Base-by-base conservation (phyloP, 2,329 filamentous ascomycete genomes). In the Aciculosporium take region DNA sequence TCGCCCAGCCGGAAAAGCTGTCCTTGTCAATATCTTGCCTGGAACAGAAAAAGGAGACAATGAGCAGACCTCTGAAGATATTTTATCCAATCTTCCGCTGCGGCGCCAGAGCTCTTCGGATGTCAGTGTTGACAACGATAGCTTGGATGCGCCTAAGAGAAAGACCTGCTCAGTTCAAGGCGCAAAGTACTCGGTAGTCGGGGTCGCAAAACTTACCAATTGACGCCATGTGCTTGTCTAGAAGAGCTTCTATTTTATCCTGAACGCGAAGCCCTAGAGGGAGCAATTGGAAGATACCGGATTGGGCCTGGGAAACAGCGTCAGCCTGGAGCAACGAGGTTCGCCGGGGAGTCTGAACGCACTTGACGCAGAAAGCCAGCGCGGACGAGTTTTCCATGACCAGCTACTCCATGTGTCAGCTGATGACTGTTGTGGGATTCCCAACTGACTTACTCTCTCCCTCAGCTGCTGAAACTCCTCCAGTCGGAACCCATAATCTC, bases 231-330 rank as follows among this genome's bases (percentile, higher is more conserved):
- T 95, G 79, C 55, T 82, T 84, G 56, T 95, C 88, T 50, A 98
- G 81, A 9, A 96, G 64, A 9, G 65, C 64, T 55, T 95, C 87
- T 24, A 96, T 67, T 59, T 96, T 98, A 39, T 86, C 75, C 53
- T 94, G 87, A 0, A 96, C 85, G 23, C 86, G 75, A 24, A 86
- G 69, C 0, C 91, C 91, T 0, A 98, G 64, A 0, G 91, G 91
- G 1, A 98, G 70, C 55, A 94, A 71, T 54, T 98, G 91, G 53
- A 95, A 98, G 28, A 96, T 77, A 23, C 91, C 91, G 7, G 88
- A 77, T 56, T 94, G 83, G 17, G 86, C 80, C 77, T 87, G 38
- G 9, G 21, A n/a, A 25, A 17, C 13, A 2, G n/a, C 6, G 13
- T 41, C 12, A 42, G 21, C 18, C 40, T 17, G n/a, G n/a, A n/a